A percentile compares a stretch with the other conserved stretches of the same genome.
Conservation (phyloP, 1,284 basidiomycete species). For the Fomitopsis betulina region DNA sequence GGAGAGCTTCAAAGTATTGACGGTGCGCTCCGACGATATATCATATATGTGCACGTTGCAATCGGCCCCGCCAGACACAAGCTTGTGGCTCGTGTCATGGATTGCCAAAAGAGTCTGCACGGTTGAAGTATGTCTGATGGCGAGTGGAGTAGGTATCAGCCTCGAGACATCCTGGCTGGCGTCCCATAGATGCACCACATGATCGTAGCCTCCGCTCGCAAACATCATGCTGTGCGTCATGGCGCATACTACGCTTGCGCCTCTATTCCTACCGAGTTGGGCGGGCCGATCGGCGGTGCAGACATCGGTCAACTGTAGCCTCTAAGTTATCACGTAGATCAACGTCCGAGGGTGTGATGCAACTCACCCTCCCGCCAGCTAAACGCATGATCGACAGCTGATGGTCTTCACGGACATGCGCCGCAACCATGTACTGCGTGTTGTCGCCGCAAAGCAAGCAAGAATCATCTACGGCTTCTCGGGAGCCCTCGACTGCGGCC, state of each 20-base stretch:
- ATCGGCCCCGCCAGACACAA: slow-evolving; percentile 45
- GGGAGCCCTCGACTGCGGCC: not conserved
- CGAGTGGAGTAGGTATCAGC: slow-evolving; percentile 26
- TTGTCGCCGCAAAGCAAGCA: slow-evolving; percentile 31
- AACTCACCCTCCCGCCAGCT: slow-evolving; percentile 26
- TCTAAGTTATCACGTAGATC: not conserved
- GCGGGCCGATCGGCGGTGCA: slow-evolving; percentile 25
- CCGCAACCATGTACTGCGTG: slow-evolving; percentile 17
- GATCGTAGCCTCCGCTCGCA: slow-evolving; percentile 48
- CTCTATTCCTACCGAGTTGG: slow-evolving; percentile 30
- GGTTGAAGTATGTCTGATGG: slow-evolving; percentile 40
- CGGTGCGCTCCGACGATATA: slow-evolving; percentile 38
- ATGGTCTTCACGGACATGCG: not conserved
- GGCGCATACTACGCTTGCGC: slow-evolving; percentile 37
- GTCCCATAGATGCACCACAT: slow-evolving; percentile 43
- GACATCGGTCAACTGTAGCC: slow-evolving; percentile 9
- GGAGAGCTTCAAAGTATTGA: slow-evolving; percentile 35
- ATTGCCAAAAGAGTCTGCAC: slow-evolving; percentile 41
- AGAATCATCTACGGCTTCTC: slow-evolving; percentile 37
- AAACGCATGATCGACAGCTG: slow-evolving; percentile 35
- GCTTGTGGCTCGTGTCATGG: slow-evolving; percentile 41
- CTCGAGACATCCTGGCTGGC: slow-evolving; percentile 28
- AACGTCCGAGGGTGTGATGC: not conserved
- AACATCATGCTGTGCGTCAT: slow-evolving; percentile 37
- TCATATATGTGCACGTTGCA: slow-evolving; percentile 42